Evolutionary conservation across 768 basidiomycete genomes (phyloP).

Genomic region (Mycena maculata): DNA sequence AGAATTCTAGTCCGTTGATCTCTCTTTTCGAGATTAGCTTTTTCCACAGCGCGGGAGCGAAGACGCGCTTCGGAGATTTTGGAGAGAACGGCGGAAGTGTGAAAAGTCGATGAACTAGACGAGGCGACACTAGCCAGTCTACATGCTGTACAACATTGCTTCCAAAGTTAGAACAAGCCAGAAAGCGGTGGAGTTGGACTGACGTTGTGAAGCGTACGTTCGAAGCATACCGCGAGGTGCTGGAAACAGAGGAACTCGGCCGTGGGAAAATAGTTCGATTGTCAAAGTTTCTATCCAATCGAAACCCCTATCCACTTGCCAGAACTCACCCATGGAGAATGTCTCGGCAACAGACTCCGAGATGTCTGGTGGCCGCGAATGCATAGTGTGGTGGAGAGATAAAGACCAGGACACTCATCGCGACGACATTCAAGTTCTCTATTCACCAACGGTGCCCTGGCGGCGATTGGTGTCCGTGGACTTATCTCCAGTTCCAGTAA

Average conservation of each 20-base stretch:
- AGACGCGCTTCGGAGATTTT: slow-evolving; percentile 48
- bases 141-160: slow-evolving; percentile 22
- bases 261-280: slow-evolving; percentile 8
- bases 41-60: slow-evolving; percentile 51
- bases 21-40: slow-evolving; percentile 59
- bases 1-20: slow-evolving; percentile 53
- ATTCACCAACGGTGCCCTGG: no score
- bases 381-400: no score
- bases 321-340: no score
- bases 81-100: slow-evolving; percentile 58
- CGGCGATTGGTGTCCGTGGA: no score
- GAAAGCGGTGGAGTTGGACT: neutral
- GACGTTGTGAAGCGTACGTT: slow-evolving; percentile 19
- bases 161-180: neutral
- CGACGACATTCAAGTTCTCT: no score
- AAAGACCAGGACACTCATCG: no score
- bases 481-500: no score
- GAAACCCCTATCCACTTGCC: no score
- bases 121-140: slow-evolving; percentile 28
- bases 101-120: slow-evolving; percentile 51
- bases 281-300: neutral
- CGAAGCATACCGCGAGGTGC: slow-evolving; percentile 18
- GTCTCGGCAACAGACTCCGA: no score
- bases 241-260: neutral
- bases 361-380: no score